phyloP scores from a whole-genome alignment of 345 rosid species.

The Pugionium dolabratum region DNA sequence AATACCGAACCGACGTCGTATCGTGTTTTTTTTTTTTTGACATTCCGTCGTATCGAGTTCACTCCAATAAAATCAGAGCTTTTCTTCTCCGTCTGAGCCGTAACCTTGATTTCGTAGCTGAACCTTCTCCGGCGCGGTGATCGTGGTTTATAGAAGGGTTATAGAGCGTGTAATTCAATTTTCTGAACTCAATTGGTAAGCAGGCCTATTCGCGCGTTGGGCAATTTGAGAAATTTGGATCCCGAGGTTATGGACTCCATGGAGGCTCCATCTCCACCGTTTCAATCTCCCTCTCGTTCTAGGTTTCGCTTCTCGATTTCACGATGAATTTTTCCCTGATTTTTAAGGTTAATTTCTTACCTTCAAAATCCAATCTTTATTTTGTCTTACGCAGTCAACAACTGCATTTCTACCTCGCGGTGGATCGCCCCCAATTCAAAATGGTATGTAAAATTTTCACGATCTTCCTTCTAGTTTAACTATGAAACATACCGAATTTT shows the following conservation, averaged over 20 bases:
- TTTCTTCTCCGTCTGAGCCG: slow-evolving; percentile 7
- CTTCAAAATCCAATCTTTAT: background rate
- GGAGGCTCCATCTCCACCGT: slow-evolving; percentile 45
- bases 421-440: slow-evolving; percentile 82
- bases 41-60: too few species aligned
- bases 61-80: background rate
- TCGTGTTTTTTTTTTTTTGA: too few species aligned
- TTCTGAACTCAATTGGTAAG: background rate
- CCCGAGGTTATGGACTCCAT: slow-evolving; percentile 34
- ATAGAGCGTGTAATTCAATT: background rate
- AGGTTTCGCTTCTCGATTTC: slow-evolving; percentile 20
- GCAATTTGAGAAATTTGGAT: background rate
- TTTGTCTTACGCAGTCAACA: slow-evolving; percentile 50
- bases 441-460: slow-evolving; percentile 46
- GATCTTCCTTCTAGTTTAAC: too few species aligned
- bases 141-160: background rate
- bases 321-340: background rate
- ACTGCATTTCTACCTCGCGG: slow-evolving; percentile 82
- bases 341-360: background rate
- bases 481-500: too few species aligned
- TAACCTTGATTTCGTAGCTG: background rate
- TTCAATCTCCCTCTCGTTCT: slow-evolving; percentile 44
- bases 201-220: background rate
- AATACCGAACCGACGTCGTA: background rate
- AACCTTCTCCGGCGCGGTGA: slow-evolving; percentile 19